Base-by-base conservation (phyloP, 257 asterid genomes). In the Cruciata laevipes region DNA sequence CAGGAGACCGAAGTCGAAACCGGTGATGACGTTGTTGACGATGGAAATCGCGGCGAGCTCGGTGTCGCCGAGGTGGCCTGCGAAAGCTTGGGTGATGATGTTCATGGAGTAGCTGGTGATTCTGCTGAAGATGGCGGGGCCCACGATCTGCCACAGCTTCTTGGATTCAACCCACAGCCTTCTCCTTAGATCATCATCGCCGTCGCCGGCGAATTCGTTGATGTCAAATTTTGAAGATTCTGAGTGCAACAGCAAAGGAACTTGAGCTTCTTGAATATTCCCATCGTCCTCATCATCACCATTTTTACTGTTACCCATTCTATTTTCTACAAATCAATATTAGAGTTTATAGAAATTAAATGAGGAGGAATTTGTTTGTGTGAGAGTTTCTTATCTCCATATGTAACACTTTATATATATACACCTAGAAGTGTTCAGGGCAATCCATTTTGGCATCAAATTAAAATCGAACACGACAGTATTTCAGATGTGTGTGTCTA, bases 11-110 rank as follows among this genome's bases (percentile, higher is more conserved):
- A 87, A 87, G 57, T 87, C 88, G 82, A 91, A 86, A 61, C 95
- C 98, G 9, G 82, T 16, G 66, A 91, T 31, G 70, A 91, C 96
- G 63, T 76, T 84, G 32, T 73, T 63, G 16, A 86, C 90, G 24
- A 91, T 84, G 60, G 96, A 80, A 84, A 91, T 79, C 68, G 95
- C 90, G 42, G 98, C 98, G 11, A 87, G 92, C 70, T 91, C 95
- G 27, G 85, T 85, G 66, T 91, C 92, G 18, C 98, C 96, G 5
- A 91, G 87, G 69, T 85, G 96, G 61, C 98, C 96, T 66, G 98
- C 93, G 74, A 86, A 89, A 65, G 96, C 95, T 68, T 85, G 96
- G 14, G 95, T 80, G 72, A 87, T 82, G 25, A 87, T 80, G 68
- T 81, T 82, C 95, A 86, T 89, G 73, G 96, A 83, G 72, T 82